These are phyloP conservation scores for Ustilago loliicola DNA, from an alignment of 1,284 basidiomycete genomes.

Conservation along the genomic window DNA sequence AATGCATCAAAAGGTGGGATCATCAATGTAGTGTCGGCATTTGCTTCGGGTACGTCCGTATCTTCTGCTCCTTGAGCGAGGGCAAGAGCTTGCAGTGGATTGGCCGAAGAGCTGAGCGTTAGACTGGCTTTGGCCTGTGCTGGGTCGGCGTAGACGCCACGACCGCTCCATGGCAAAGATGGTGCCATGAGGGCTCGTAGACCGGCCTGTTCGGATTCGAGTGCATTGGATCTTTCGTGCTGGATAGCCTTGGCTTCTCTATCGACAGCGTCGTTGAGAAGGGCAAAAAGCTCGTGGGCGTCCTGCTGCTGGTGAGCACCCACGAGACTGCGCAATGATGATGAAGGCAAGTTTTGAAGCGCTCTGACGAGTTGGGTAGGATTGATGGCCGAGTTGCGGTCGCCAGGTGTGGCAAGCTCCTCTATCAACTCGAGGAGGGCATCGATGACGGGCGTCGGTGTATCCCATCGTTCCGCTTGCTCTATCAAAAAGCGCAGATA, in stretches of 20 bases:
- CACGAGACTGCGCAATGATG: slow-evolving; percentile 60
- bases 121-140: slow-evolving; percentile 17
- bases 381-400: slow-evolving; percentile 57
- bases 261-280: slow-evolving; percentile 64
- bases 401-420: slow-evolving; percentile 39
- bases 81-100: slow-evolving; percentile 6
- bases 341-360: slow-evolving; percentile 49
- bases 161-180: slow-evolving; percentile 44
- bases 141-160: slow-evolving; percentile 40
- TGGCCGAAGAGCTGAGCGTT: neutral
- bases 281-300: slow-evolving; percentile 67
- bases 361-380: slow-evolving; percentile 56
- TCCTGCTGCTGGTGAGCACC: slow-evolving; percentile 69
- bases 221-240: slow-evolving; percentile 24
- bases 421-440: slow-evolving; percentile 59
- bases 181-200: slow-evolving; percentile 52
- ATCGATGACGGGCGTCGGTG: slow-evolving; percentile 66
- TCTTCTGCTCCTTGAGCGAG: neutral
- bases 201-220: slow-evolving; percentile 39
- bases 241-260: slow-evolving; percentile 54
- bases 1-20: slow-evolving; percentile 54
- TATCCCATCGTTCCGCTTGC: slow-evolving; percentile 61
- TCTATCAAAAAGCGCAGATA: slow-evolving; percentile 48
- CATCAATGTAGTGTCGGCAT: slow-evolving; percentile 20
- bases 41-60: neutral